Evolutionary conservation across 2,329 filamentous ascomycete genomes (phyloP).

Genomic region (Alternaria alternata): DNA sequence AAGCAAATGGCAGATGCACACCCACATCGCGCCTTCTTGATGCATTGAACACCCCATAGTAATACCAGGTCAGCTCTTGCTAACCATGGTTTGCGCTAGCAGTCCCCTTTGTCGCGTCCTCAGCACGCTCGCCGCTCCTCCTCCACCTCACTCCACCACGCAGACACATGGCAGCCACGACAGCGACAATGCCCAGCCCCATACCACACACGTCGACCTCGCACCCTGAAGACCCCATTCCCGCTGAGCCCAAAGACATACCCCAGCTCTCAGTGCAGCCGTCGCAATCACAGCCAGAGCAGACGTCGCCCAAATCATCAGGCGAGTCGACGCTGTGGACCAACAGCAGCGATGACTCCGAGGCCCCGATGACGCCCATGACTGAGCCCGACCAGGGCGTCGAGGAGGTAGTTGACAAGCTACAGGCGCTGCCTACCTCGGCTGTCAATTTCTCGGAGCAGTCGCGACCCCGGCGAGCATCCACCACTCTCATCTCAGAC

Average conservation of each 20-base stretch:
- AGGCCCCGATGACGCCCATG: slow-evolving; percentile 54
- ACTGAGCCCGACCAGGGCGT: slow-evolving; percentile 53
- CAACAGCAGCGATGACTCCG: slow-evolving; percentile 53
- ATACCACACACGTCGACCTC: slow-evolving; percentile 55
- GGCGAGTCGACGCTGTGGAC: slow-evolving; percentile 52
- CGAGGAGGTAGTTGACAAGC: slow-evolving; percentile 54
- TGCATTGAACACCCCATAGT: neutral
- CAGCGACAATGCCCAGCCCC: slow-evolving; percentile 30
- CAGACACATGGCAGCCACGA: slow-evolving; percentile 33
- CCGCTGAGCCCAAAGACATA: slow-evolving; percentile 51
- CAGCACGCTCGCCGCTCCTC: slow-evolving; percentile 21
- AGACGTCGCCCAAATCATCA: slow-evolving; percentile 51
- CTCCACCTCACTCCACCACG: slow-evolving; percentile 15
- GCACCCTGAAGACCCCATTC: slow-evolving; percentile 57
- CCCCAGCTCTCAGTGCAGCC: slow-evolving; percentile 38
- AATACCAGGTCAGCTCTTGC: slow-evolving; percentile 26
- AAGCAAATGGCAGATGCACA: slow-evolving; percentile 3
- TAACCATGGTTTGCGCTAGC: slow-evolving; percentile 38
- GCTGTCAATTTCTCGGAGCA: slow-evolving; percentile 49
- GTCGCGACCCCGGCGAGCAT: slow-evolving; percentile 65
- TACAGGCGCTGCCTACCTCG: slow-evolving; percentile 49
- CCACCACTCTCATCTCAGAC: slow-evolving; percentile 70
- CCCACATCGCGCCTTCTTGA: neutral
- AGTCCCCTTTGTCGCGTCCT: slow-evolving; percentile 32
- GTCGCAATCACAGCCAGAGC: slow-evolving; percentile 35